Evolutionary conservation across 169 alveolate genomes (phyloP).

Genomic region (Neospora caninum): DNA sequence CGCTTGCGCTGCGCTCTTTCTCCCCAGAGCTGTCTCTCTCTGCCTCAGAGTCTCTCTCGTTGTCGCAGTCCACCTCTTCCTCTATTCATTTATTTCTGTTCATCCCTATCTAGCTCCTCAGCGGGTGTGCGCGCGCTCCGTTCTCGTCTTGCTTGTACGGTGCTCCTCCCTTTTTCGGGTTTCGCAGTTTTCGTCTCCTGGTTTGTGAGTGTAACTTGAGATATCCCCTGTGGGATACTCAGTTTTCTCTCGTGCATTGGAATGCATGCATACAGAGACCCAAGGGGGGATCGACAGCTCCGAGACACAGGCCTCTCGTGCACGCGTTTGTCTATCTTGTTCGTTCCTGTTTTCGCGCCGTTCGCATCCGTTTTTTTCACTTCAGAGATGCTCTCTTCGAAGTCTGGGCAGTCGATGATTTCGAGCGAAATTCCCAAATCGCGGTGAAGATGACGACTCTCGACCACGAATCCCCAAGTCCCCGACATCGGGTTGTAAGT

Average conservation of each 20-base stretch:
- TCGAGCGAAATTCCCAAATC: slow-evolving; percentile 59
- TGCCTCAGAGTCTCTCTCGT: neutral
- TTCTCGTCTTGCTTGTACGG: too few relatives aligned
- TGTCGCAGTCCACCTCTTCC: neutral
- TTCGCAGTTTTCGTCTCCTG: too few relatives aligned
- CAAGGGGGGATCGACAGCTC: too few relatives aligned
- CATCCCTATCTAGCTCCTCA: neutral
- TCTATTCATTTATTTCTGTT: neutral
- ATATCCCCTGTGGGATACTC: too few relatives aligned
- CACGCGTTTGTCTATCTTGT: neutral
- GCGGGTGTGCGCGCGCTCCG: too few relatives aligned
- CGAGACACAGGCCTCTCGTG: too few relatives aligned
- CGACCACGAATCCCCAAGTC: slow-evolving; percentile 20
- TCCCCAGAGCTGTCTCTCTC: neutral
- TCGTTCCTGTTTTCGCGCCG: neutral
- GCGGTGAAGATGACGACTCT: slow-evolving; percentile 60
- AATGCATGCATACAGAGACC: neutral
- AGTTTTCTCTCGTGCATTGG: neutral
- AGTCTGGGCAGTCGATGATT: slow-evolving; percentile 65
- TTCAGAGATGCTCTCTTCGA: slow-evolving; percentile 66
- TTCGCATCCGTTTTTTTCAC: neutral
- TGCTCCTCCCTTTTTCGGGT: too few relatives aligned
- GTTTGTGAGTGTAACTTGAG: too few relatives aligned
- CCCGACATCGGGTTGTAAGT: neutral
- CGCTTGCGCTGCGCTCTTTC: neutral